A percentile compares a stretch with the other conserved stretches of the same genome.
These are phyloP conservation scores for Fusarium sp. DNA, from an alignment of 2,329 filamentous ascomycete genomes.

Conservation along the genomic window DNA sequence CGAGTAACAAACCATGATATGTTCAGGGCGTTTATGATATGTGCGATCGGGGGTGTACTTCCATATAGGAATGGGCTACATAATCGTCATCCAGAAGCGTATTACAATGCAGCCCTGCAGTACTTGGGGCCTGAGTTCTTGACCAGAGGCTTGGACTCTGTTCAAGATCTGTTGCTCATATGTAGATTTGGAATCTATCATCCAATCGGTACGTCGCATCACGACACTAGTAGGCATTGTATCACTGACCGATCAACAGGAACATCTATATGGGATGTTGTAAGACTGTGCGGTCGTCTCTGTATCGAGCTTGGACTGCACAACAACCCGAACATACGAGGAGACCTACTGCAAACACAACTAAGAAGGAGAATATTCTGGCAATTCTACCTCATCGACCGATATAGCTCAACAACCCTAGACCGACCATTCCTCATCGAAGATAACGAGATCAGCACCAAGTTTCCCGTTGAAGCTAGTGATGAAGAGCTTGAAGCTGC, in stretches of 20 bases:
- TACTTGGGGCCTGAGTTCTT: slow-evolving; percentile 6
- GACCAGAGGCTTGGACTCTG: slow-evolving; percentile 25
- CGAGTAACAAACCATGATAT: background rate
- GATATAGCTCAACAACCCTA: slow-evolving; percentile 35
- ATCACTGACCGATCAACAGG: background rate
- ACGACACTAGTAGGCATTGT: accelerated
- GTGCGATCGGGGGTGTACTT: slow-evolving; percentile 24
- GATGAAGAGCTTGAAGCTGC: slow-evolving; percentile 35
- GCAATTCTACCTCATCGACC: slow-evolving; percentile 41
- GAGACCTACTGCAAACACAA: slow-evolving; percentile 26
- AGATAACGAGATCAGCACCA: slow-evolving; percentile 28
- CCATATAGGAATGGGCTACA: slow-evolving; percentile 22
- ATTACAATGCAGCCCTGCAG: slow-evolving; percentile 29
- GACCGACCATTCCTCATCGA: slow-evolving; percentile 36
- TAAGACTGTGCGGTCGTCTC: slow-evolving; percentile 30
- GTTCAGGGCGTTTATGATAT: slow-evolving; percentile 38
- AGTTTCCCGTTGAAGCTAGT: slow-evolving; percentile 26
- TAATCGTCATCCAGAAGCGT: slow-evolving; percentile 28
- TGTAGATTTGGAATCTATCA: slow-evolving; percentile 42
- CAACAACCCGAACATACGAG: background rate
- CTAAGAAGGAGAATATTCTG: slow-evolving; percentile 36
- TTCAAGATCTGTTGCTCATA: slow-evolving; percentile 36
- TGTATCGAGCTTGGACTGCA: slow-evolving; percentile 40
- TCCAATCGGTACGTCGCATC: slow-evolving; percentile 17
- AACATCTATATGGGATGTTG: slow-evolving; percentile 39